Base-by-base conservation (phyloP, 148 eudicot species). In the Chenopodium berlandieri region DNA sequence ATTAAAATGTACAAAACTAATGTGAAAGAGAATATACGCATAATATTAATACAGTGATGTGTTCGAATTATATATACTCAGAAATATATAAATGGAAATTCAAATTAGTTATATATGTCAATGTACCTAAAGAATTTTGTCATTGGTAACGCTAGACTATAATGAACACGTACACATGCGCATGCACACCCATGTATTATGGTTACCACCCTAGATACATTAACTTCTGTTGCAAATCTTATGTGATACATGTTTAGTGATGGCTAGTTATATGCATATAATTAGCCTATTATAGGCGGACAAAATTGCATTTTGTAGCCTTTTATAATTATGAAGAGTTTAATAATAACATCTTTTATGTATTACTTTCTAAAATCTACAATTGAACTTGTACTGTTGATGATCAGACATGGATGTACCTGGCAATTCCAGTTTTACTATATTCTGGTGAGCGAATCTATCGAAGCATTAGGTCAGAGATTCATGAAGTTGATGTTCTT, bases 371-470 rank as follows among this genome's bases (percentile, higher is more conserved):
- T n/a, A 48, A 6, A 37, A 40, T 37, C 12, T n/a, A 48, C 19
- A 25, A 0, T 27, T 63, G 27, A 71, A 20, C 50, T 30, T 25
- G 27, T 27, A 27, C 27, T 27, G 22, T 23, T 77, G 3, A 58
- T 82, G 76, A 20, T 8, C 46, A 85, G 88, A 85, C 88, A 79
- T 85, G 88, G 88, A 85, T 85, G 81, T 85, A 85, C 71, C 73
- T 85, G n/a, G 83, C 81, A 31, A 67, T 82, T 75, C 88, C 88
- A 56, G 78, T 82, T 52, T 48, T 85, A 76, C 77, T 85, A 22
- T 85, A 85, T 58, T 23, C 13, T 3, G 70, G 88, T 32, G 88
- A 85, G 75, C 81, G 88, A 76, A 71, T 78, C 11, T 75, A 79
- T 67, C 85, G 88, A 20, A 80, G 83, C 68, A 82, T 86, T 48